phyloP scores from a whole-genome alignment of 441 rosid genomes.

The Gossypium davidsonii region DNA sequence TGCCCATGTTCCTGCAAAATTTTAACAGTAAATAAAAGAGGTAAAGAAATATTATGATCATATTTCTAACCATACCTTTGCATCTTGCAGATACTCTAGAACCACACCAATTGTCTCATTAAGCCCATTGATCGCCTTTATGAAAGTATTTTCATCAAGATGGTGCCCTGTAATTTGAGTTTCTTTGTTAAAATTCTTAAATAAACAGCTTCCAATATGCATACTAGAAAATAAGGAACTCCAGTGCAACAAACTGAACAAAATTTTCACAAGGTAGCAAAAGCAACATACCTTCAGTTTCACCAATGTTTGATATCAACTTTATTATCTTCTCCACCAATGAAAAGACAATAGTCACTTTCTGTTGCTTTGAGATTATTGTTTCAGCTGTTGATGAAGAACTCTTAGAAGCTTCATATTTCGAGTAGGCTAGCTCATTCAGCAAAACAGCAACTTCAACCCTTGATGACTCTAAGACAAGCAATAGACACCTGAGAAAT shows the following conservation, averaged over 20 bases:
- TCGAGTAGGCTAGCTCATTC: constrained; percentile 75
- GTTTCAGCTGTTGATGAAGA: constrained; percentile 43
- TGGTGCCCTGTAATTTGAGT: constrained; percentile 30
- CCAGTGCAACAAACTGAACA: neutral
- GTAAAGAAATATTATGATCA: constrained; percentile 4
- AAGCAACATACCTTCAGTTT: constrained; percentile 45
- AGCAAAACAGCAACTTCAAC: constrained; percentile 82
- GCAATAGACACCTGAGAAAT: constrained; percentile 70
- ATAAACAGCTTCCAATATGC: constrained; percentile 1
- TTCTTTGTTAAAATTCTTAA: constrained; percentile 11
- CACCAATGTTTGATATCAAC: constrained; percentile 45
- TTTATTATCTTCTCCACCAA: constrained; percentile 78
- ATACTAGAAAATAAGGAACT: neutral
- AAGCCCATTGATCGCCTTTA: constrained; percentile 58
- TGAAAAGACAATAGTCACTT: constrained; percentile 59
- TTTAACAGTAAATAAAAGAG: constrained; percentile 16
- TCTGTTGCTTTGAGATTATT: constrained; percentile 48
- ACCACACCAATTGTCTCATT: constrained; percentile 59
- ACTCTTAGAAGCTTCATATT: constrained; percentile 70
- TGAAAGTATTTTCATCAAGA: constrained; percentile 36
- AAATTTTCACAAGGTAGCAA: neutral
- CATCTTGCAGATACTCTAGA: constrained; percentile 73
- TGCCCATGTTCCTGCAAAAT: constrained; percentile 69
- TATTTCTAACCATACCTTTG: constrained; percentile 48
- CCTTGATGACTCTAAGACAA: constrained; percentile 79